A percentile compares a stretch with the other conserved stretches of the same genome.
phyloP scores from a whole-genome alignment of 140 eudicot genomes.

The Stevia rebaudiana region DNA sequence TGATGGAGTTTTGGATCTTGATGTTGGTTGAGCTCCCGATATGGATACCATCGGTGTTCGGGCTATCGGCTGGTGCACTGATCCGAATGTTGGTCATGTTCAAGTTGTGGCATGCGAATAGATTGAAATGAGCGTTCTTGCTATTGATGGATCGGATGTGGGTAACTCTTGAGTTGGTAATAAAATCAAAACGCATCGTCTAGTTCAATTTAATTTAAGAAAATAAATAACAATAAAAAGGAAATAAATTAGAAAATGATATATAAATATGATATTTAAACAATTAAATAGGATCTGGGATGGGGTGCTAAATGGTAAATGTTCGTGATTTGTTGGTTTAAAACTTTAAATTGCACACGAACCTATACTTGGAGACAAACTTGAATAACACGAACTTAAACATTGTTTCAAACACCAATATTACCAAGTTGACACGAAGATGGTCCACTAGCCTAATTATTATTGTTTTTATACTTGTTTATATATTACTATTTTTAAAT shows the following conservation, averaged over 20 bases:
- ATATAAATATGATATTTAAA: neutral
- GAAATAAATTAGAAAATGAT: neutral
- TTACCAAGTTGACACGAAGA: too few relatives aligned
- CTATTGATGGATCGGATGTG: constrained; percentile 42
- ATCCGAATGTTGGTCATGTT: constrained; percentile 38
- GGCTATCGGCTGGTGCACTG: constrained; percentile 41
- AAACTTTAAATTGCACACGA: too few relatives aligned
- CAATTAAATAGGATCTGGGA: too few relatives aligned
- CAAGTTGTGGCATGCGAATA: constrained; percentile 50
- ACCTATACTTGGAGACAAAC: too few relatives aligned
- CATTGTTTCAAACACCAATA: too few relatives aligned
- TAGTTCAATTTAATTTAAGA: constrained; percentile 31
- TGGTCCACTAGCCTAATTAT: too few relatives aligned
- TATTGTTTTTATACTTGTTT: too few relatives aligned
- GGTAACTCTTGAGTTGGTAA: constrained; percentile 42
- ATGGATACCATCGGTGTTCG: constrained; percentile 76
- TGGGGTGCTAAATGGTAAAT: too few relatives aligned
- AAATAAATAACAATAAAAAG: neutral
- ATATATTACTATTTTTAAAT: too few relatives aligned
- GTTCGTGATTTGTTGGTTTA: too few relatives aligned
- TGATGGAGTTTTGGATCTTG: constrained; percentile 25
- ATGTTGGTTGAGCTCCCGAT: constrained; percentile 42
- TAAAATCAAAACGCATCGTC: constrained; percentile 58
- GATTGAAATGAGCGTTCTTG: constrained; percentile 51
- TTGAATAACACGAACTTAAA: too few relatives aligned